phyloP scores from a whole-genome alignment of 2,329 filamentous ascomycete genomes.

The Aureobasidium pullulans region DNA sequence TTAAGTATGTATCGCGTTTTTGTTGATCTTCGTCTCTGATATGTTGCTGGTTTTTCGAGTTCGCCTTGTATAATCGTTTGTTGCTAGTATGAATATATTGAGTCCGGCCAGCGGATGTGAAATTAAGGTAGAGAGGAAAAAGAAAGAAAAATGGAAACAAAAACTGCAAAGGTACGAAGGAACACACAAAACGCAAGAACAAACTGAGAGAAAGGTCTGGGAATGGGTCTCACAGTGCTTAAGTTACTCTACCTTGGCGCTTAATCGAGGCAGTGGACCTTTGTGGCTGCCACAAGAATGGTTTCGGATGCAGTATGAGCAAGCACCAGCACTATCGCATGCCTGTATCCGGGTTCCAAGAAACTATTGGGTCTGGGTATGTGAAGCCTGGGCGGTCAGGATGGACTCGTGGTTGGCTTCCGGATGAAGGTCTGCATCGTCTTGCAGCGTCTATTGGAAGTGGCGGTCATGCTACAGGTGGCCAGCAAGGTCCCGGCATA shows the following conservation, averaged over 20 bases:
- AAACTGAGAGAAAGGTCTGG: slow-evolving; percentile 18
- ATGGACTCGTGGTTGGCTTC: background rate
- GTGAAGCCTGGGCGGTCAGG: background rate
- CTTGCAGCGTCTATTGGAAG: slow-evolving; percentile 7
- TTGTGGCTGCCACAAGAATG: slow-evolving; percentile 1
- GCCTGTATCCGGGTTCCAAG: slow-evolving; percentile 1
- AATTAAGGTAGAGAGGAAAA: slow-evolving; percentile 19
- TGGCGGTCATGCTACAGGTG: background rate
- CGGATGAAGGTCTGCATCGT: background rate
- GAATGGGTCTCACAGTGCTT: slow-evolving; percentile 1
- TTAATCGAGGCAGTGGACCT: slow-evolving; percentile 10
- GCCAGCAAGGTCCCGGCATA: background rate
- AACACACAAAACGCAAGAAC: slow-evolving; percentile 17
- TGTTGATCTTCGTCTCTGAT: background rate
- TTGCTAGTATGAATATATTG: slow-evolving; percentile 15
- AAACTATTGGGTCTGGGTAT: background rate
- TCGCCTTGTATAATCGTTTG: background rate
- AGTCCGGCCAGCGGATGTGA: slow-evolving; percentile 39
- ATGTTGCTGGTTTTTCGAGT: slow-evolving; percentile 5
- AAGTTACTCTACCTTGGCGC: slow-evolving; percentile 8
- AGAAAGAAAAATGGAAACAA: slow-evolving; percentile 21
- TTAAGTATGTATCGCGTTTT: slow-evolving; percentile 16
- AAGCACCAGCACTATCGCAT: background rate
- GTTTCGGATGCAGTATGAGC: background rate
- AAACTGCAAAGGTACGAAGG: slow-evolving; percentile 17